Conservation (phyloP, 352 stramenopile species). For the Phytophthora quininea region DNA sequence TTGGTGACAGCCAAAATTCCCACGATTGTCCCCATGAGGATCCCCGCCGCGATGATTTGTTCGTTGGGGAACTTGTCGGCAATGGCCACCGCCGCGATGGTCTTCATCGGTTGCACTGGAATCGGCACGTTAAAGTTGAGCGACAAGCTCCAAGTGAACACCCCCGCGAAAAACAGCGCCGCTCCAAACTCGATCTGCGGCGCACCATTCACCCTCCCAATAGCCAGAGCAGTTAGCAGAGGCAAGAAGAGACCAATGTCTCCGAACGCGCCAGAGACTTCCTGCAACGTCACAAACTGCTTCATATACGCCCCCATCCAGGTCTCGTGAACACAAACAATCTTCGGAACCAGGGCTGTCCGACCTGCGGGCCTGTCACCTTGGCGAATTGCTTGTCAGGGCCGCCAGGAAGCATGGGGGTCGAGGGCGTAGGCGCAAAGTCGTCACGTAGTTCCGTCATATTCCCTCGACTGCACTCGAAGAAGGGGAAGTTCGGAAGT, state of each 20-base stretch:
- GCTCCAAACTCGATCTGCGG: conserved; percentile 89
- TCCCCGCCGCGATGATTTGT: conserved; percentile 86
- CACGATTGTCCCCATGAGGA: conserved; percentile 76
- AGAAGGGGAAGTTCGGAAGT: no score
- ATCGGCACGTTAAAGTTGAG: conserved; percentile 92
- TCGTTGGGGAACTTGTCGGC: conserved; percentile 75
- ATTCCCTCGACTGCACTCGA: not conserved
- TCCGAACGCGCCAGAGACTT: conserved; percentile 91
- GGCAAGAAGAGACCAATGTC: conserved; percentile 95
- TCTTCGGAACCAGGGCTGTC: conserved; percentile 50
- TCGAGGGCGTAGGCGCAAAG: conserved; percentile 9
- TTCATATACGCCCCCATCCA: conserved; percentile 61
- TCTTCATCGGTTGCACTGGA: conserved; percentile 97
- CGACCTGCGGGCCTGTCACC: conserved; percentile 57
- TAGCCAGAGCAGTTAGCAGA: conserved; percentile 90
- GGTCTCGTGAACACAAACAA: conserved; percentile 65
- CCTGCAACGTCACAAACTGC: conserved; percentile 74
- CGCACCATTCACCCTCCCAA: conserved; percentile 66
- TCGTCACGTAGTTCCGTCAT: conserved; percentile 4
- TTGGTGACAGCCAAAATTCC: conserved; percentile 85
- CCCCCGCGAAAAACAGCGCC: conserved; percentile 91
- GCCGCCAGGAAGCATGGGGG: conserved; percentile 42
- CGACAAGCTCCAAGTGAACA: conserved; percentile 88
- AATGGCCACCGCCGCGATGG: conserved; percentile 91
- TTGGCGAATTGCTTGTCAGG: conserved; percentile 35